Evolutionary conservation across 495 filamentous ascomycete species (phyloP).

Genomic region (Hypoxylon cercidicola): DNA sequence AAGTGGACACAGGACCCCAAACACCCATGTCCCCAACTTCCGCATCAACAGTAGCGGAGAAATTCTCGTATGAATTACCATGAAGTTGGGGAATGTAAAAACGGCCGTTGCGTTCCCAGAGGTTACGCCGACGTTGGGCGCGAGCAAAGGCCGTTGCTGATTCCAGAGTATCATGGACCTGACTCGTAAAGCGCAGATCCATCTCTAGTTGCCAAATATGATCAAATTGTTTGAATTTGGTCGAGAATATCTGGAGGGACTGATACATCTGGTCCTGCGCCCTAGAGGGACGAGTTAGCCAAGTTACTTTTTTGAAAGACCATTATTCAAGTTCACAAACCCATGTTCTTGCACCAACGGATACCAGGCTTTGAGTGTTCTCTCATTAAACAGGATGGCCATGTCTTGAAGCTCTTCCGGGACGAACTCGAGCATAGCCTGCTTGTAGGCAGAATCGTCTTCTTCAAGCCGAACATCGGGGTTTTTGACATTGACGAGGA

Average conservation of each 20-base stretch:
- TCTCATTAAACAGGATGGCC: slow-evolving; percentile 59
- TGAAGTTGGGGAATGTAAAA: slow-evolving; percentile 84
- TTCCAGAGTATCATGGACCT: slow-evolving; percentile 38
- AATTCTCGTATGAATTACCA: slow-evolving; percentile 75
- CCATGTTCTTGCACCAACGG: slow-evolving; percentile 48
- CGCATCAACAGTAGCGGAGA: slow-evolving; percentile 77
- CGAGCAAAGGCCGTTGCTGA: slow-evolving; percentile 63
- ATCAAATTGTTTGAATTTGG: slow-evolving; percentile 63
- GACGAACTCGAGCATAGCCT: slow-evolving; percentile 56
- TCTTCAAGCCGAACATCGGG: slow-evolving; percentile 58
- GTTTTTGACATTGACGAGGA: slow-evolving; percentile 65
- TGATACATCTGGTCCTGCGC: slow-evolving; percentile 19
- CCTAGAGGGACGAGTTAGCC: not conserved
- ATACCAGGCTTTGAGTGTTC: slow-evolving; percentile 49
- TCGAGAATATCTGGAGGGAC: slow-evolving; percentile 62
- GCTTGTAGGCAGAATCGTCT: slow-evolving; percentile 54
- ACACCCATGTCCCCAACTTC: slow-evolving; percentile 75
- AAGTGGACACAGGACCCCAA: slow-evolving; percentile 75
- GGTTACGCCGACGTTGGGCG: slow-evolving; percentile 74
- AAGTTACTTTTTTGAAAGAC: not conserved
- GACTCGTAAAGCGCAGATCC: slow-evolving; percentile 63
- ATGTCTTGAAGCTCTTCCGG: slow-evolving; percentile 63
- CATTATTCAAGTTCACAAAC: slow-evolving; percentile 17
- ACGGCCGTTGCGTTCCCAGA: slow-evolving; percentile 82
- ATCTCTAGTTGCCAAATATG: slow-evolving; percentile 68